These are phyloP conservation scores for Euphorbia peplus DNA, from an alignment of 345 rosid genomes.

Conservation along the genomic window DNA sequence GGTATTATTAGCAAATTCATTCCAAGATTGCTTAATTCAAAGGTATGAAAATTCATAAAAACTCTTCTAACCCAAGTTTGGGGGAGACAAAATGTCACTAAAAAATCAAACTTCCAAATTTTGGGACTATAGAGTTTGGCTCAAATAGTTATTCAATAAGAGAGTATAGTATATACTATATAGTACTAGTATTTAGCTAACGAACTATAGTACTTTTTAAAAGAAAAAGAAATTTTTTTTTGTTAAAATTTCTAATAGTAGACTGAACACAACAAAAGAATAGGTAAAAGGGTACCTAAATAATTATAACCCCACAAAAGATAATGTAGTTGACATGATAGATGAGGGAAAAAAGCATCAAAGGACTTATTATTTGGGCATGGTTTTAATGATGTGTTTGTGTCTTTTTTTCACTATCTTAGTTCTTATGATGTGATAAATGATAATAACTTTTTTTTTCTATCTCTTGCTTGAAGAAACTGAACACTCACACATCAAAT, in stretches of 20 bases:
- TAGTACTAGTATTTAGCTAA: neutral
- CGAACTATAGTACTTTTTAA: neutral
- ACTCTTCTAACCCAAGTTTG: neutral
- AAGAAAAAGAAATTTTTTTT: neutral
- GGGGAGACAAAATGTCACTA: neutral
- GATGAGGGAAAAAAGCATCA: slow-evolving; percentile 23
- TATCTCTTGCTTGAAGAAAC: slow-evolving; percentile 22
- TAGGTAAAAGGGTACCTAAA: slow-evolving; percentile 14
- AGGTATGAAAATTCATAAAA: no score
- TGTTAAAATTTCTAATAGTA: neutral
- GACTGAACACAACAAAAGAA: neutral
- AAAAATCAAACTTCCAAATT: neutral
- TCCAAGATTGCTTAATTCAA: no score
- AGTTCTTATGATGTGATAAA: slow-evolving; percentile 24
- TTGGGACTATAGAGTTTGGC: neutral
- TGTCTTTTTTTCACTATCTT: neutral
- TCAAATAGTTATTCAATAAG: neutral
- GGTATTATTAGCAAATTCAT: no score
- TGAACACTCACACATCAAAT: slow-evolving; percentile 9
- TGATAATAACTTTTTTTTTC: slow-evolving; percentile 11
- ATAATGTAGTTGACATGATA: slow-evolving; percentile 32
- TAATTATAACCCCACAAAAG: slow-evolving; percentile 11
- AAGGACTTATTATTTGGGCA: slow-evolving; percentile 19
- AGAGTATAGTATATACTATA: neutral
- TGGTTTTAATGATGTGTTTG: slow-evolving; percentile 13